Evolutionary conservation across 1,139 yeast species (phyloP).

Genomic region (Protomyces pachydermus): DNA sequence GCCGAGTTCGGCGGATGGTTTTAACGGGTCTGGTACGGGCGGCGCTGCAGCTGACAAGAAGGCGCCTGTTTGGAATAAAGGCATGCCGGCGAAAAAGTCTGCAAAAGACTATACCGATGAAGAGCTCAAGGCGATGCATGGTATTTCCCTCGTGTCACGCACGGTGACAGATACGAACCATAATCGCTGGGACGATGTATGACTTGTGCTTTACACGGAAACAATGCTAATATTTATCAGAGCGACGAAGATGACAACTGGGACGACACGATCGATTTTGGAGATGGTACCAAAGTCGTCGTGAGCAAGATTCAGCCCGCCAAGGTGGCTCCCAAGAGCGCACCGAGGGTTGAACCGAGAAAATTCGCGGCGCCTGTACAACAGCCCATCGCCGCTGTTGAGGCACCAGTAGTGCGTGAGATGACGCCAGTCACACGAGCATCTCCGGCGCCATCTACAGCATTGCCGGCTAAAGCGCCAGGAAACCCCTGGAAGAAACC

Average conservation of each 20-base stretch:
- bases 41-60: conserved; percentile 4
- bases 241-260: conserved; percentile 40
- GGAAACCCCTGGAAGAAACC: conserved; percentile 19
- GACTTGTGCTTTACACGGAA: neutral
- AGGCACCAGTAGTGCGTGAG: neutral
- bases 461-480: neutral
- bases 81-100: conserved; percentile 8
- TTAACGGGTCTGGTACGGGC: neutral
- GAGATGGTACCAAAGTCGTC: conserved; percentile 36
- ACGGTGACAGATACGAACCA: conserved; percentile 11
- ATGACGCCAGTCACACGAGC: neutral
- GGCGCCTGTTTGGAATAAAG: conserved; percentile 25
- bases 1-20: neutral
- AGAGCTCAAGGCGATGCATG: conserved; percentile 27
- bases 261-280: conserved; percentile 36
- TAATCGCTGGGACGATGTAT: conserved; percentile 28
- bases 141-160: conserved; percentile 23
- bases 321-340: neutral
- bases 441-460: neutral
- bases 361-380: neutral
- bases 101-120: conserved; percentile 27
- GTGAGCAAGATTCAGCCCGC: conserved; percentile 11
- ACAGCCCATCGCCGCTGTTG: neutral
- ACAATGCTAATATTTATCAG: neutral
- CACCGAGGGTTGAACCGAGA: neutral